phyloP scores from a whole-genome alignment of 2,329 filamentous ascomycete species.

The Sporothrix variecibatus region DNA sequence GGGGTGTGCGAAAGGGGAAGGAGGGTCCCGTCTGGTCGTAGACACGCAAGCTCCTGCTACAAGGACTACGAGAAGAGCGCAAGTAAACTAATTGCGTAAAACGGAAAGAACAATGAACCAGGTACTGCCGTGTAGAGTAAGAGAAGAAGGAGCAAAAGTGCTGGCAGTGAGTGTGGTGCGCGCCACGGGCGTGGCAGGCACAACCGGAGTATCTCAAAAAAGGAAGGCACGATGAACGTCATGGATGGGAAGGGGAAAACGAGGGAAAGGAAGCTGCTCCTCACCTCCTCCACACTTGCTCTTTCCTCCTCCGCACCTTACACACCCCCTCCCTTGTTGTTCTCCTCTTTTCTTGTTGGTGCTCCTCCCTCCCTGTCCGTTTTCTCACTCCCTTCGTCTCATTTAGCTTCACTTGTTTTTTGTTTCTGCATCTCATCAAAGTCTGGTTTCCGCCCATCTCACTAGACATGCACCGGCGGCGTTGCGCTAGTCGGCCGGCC shows the following conservation, averaged over 20 bases:
- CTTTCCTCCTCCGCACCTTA: constrained; percentile 2
- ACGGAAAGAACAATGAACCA: background rate
- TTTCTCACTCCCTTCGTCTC: background rate
- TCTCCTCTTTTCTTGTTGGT: background rate
- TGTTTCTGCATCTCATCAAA: background rate
- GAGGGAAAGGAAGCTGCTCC: constrained; percentile 9
- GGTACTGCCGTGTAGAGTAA: background rate
- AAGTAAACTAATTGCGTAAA: background rate
- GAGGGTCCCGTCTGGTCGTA: background rate
- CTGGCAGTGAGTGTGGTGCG: background rate
- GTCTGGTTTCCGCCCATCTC: background rate
- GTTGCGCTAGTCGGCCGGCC: constrained; percentile 9
- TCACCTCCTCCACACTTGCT: constrained; percentile 1
- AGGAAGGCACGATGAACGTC: constrained; percentile 18
- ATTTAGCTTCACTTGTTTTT: constrained; percentile 4
- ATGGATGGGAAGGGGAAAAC: background rate
- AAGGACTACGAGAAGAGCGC: background rate
- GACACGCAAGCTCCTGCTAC: constrained; percentile 13
- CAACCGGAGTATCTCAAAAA: constrained; percentile 15
- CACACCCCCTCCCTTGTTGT: background rate
- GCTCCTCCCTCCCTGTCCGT: background rate
- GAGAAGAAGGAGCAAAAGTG: background rate
- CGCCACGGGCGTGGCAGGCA: background rate
- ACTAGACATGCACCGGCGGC: background rate
- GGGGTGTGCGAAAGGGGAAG: constrained; percentile 8